phyloP scores from a whole-genome alignment of 2,329 filamentous ascomycete species.

The Pseudogymnoascus sp. region DNA sequence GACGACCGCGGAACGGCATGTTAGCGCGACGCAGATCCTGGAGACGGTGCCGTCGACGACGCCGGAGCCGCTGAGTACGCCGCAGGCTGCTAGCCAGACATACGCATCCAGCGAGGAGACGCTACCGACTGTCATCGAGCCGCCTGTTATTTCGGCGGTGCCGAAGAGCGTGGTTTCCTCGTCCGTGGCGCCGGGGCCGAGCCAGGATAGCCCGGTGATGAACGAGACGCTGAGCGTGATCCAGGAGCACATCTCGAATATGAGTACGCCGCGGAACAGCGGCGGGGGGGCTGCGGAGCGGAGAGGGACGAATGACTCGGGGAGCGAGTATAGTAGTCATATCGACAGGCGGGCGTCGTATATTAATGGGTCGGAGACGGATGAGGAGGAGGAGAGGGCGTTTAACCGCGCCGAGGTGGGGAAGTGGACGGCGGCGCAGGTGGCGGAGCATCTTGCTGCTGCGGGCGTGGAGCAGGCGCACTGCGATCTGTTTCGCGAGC shows the following conservation, averaged over 20 bases:
- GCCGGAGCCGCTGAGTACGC: conserved; percentile 33
- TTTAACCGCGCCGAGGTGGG: conserved; percentile 57
- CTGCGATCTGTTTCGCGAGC: conserved; percentile 88
- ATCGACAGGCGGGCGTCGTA: conserved; percentile 73
- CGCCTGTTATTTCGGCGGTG: conserved; percentile 30
- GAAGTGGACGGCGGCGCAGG: conserved; percentile 69
- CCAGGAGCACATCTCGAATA: conserved; percentile 90
- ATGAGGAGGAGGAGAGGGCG: conserved; percentile 66
- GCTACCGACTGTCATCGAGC: conserved; percentile 3
- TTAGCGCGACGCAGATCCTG: conserved; percentile 16
- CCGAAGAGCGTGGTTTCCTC: conserved; percentile 28
- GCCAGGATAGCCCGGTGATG: conserved; percentile 68
- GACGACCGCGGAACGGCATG: conserved; percentile 25
- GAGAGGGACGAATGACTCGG: conserved; percentile 60
- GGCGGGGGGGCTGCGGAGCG: conserved; percentile 37
- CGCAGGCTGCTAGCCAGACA: neutral
- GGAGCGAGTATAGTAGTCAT: conserved; percentile 82
- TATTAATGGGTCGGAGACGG: conserved; percentile 88
- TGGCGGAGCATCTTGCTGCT: conserved; percentile 82
- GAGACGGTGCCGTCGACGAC: conserved; percentile 25
- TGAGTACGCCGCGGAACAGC: conserved; percentile 44
- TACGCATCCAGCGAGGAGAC: conserved; percentile 8
- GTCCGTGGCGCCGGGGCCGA: conserved; percentile 39
- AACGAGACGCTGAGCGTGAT: conserved; percentile 94
- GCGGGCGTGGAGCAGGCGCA: conserved; percentile 79